phyloP scores from a whole-genome alignment of 2,329 filamentous ascomycete genomes.

The Hypoxylon sp. region DNA sequence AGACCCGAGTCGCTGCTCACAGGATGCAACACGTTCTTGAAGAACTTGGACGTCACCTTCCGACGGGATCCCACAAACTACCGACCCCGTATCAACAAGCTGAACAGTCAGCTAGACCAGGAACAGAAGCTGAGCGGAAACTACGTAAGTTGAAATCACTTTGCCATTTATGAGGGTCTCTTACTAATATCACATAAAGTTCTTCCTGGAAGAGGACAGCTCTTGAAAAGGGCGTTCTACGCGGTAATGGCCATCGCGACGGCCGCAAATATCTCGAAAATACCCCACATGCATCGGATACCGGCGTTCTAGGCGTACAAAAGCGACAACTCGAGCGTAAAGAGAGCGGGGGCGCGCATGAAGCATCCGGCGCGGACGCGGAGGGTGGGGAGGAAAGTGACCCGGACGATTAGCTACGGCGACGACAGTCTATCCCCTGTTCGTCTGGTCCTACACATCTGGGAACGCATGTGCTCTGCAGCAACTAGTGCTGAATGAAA shows the following conservation, averaged over 20 bases:
- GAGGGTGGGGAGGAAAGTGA: slow-evolving; percentile 76
- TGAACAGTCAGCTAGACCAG: slow-evolving; percentile 94
- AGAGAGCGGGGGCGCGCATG: slow-evolving; percentile 43
- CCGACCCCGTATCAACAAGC: slow-evolving; percentile 98
- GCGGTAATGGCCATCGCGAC: slow-evolving; percentile 58
- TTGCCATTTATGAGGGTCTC: slow-evolving; percentile 23
- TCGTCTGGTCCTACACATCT: slow-evolving; percentile 70
- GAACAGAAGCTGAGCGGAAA: slow-evolving; percentile 96
- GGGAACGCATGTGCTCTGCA: neutral
- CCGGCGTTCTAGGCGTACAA: slow-evolving; percentile 69
- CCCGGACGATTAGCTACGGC: slow-evolving; percentile 72
- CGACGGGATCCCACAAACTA: slow-evolving; percentile 96
- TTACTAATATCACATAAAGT: slow-evolving; percentile 64
- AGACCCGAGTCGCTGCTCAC: slow-evolving; percentile 91
- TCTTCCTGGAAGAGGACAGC: slow-evolving; percentile 90
- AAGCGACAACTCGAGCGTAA: slow-evolving; percentile 53
- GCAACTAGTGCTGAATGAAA: neutral
- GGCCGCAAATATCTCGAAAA: slow-evolving; percentile 54
- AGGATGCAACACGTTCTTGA: slow-evolving; percentile 96
- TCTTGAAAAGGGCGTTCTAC: slow-evolving; percentile 74
- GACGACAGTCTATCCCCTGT: slow-evolving; percentile 78
- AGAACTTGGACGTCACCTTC: slow-evolving; percentile 98
- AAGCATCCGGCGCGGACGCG: slow-evolving; percentile 57
- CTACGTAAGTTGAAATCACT: slow-evolving; percentile 75
- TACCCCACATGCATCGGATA: slow-evolving; percentile 58